Percentiles rank a stretch among this genome's conserved stretches.
phyloP scores from a whole-genome alignment of 2,329 filamentous ascomycete species.

The Diaporthe vexans region DNA sequence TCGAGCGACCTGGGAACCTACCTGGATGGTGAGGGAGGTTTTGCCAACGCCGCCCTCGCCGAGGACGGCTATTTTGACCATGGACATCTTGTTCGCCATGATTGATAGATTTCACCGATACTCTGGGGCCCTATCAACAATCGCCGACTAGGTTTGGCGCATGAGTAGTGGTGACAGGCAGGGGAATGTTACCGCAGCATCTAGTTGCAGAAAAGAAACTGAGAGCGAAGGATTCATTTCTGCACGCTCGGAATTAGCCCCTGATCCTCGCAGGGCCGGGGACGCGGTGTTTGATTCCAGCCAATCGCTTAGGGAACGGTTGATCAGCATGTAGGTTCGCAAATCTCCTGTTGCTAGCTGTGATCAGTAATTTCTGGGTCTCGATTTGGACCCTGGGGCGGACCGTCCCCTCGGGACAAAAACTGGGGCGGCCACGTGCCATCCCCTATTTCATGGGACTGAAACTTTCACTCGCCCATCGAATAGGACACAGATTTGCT shows the following conservation, averaged over 20 bases:
- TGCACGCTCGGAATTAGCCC: conserved; percentile 35
- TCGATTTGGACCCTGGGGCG: conserved; percentile 33
- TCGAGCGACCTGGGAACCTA: conserved; percentile 19
- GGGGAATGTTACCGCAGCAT: conserved; percentile 35
- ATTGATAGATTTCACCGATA: conserved; percentile 27
- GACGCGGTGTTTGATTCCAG: conserved; percentile 26
- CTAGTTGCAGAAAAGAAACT: conserved; percentile 33
- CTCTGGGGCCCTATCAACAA: conserved; percentile 24
- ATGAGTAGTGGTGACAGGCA: conserved; percentile 31
- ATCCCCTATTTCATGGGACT: conserved; percentile 11
- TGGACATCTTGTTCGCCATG: conserved; percentile 39
- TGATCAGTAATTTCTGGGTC: conserved; percentile 39
- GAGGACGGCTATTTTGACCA: conserved; percentile 40
- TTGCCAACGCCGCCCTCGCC: conserved; percentile 42
- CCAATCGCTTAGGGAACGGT: conserved; percentile 33
- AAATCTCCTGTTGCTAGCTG: conserved; percentile 39
- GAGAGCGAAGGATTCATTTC: conserved; percentile 32
- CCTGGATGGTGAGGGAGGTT: conserved; percentile 40
- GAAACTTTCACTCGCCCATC: conserved; percentile 4
- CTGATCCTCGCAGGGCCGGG: conserved; percentile 38
- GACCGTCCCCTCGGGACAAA: conserved; percentile 38
- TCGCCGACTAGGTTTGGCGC: conserved; percentile 15
- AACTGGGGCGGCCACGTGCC: conserved; percentile 30
- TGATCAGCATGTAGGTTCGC: conserved; percentile 30
- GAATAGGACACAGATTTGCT: conserved; percentile 3